Percentiles rank a stretch among this genome's conserved stretches.
These are phyloP conservation scores for Chlorella ohadii DNA, from an alignment of 139 green algal species.

Conservation along the genomic window DNA sequence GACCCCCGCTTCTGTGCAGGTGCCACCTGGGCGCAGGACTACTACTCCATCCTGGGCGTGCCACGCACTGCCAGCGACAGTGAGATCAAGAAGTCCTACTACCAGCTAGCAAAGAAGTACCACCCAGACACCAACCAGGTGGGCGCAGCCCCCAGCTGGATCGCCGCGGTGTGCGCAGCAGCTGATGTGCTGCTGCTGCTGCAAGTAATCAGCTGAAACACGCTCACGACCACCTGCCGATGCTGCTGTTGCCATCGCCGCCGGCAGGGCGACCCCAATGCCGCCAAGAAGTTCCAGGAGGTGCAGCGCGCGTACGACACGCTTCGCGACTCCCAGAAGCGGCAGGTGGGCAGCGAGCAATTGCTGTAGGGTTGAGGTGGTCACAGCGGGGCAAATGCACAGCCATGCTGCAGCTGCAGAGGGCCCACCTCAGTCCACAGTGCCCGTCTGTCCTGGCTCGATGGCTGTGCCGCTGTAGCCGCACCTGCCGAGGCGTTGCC, in stretches of 20 bases:
- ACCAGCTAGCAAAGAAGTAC: conserved; percentile 91
- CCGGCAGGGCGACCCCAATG: conserved; percentile 76
- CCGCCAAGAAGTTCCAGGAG: conserved; percentile 88
- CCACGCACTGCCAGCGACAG: conserved; percentile 64
- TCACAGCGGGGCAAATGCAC: too few relatives aligned
- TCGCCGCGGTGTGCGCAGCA: too few relatives aligned
- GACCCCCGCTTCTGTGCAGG: neutral
- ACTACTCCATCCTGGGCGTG: conserved; percentile 87
- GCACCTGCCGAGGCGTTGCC: too few relatives aligned
- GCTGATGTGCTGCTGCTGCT: neutral
- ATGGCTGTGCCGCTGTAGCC: too few relatives aligned
- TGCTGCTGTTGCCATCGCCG: too few relatives aligned
- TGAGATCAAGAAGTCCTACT: conserved; percentile 94
- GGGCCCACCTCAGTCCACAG: too few relatives aligned
- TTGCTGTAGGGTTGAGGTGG: too few relatives aligned
- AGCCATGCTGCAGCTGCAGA: too few relatives aligned
- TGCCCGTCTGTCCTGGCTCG: too few relatives aligned
- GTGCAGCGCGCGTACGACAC: conserved; percentile 90
- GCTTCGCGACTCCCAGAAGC: conserved; percentile 78
- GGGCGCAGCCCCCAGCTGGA: too few relatives aligned
- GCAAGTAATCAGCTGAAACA: neutral
- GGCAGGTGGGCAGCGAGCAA: neutral
- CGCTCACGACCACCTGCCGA: too few relatives aligned
- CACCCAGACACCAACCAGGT: conserved; percentile 95
- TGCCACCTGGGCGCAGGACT: conserved; percentile 56